Base-by-base conservation (phyloP, 2,329 filamentous ascomycete species). In the Sporothrix pallida region DNA sequence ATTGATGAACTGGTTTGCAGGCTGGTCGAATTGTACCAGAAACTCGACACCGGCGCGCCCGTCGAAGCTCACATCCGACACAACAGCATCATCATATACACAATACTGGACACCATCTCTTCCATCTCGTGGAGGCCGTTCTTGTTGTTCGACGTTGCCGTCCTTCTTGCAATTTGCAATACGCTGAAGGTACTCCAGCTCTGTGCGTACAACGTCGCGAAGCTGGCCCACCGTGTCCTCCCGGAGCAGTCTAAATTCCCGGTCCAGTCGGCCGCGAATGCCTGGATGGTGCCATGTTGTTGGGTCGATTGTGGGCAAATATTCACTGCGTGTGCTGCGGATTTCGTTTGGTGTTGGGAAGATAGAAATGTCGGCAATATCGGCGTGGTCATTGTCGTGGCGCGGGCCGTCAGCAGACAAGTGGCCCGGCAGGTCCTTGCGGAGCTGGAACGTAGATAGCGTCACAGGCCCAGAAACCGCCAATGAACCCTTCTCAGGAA, bases 161-260 rank as follows among this genome's bases (percentile, higher is more conserved):
- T n/a, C n/a, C n/a, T n/a, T n/a, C n/a, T n/a, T n/a, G n/a, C n/a
- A n/a, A 15, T 52, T 7, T 46, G 50, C 31, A 6, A 13, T 62
- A 26, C 48, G 37, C 20, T 78, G 79, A 20, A 84, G 78, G 2
- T 75, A 75, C 3, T 84, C 78, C 10, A 86, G 78, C 68, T 85
- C 80, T 31, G 81, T 75, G 54, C 81, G 81, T 2, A 87, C 83
- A 0, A 83, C 83, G 76, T 88, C 85, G 52, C 86, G 82, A 4
- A 90, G 80, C 73, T 87, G 84, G 0, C 86, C 86, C 2, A 89
- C 81, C 0, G 84, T 87, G 75, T 90, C 87, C 78, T 89, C 86
- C 2, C 87, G 83, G 1, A 89, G 78, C 0, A 89, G 82, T 17
- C 88, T 83, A 68, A 90, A 90, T 72, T 89, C 84, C 72, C 84